Evolutionary conservation across 345 rosid genomes (phyloP), one percentile per base, ranked within the genome.

Genomic region (Limnanthes douglasii): DNA sequence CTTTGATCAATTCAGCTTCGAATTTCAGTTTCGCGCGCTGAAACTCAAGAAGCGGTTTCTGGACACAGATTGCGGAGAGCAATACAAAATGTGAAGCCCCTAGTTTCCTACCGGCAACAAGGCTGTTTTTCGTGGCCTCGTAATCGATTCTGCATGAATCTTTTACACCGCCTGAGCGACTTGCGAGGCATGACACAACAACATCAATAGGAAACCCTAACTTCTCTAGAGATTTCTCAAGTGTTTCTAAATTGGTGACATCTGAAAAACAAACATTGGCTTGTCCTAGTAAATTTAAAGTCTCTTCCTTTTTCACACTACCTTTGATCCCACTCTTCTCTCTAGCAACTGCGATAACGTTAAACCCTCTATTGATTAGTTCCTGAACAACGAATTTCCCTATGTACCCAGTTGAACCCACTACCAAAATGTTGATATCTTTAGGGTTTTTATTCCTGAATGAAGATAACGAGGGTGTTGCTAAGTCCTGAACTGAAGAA

Each of bases 61-160:
- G 95, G 38, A 88, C 97, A 35, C 97, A 88, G 2, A 83, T 83
- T 1, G 97, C 93, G 25, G 95, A 88, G 29, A 88, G 78, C 65
- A 88, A 46, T 17, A 83, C 95, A 34, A 69, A 88, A 61, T 83
- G 97, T 18, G 49, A 51, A 5, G 93, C 97, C 37, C 97, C 93
- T 1, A 17, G 30, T 11, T 70, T 88, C 60, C 46, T 73, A 8
- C 93, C 97, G 5, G 90, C 97, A 27, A 69, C 18, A 25, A 88
- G 93, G 48, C 90, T 88, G 51, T 79, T 83, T 58, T 57, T 83
- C 2, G 86, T 76, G 21, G 97, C 93, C 53, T 83, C 84, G 25
- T 83, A 88, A 41, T 88, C 97, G 39, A 88, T 88, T 45, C 64
- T 76, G 95, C 97, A 76, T 6, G 97, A 88, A 70, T 88, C 97